These are phyloP conservation scores for Sporothrix humicola DNA, from an alignment of 2,329 filamentous ascomycete genomes.

Conservation along the genomic window DNA sequence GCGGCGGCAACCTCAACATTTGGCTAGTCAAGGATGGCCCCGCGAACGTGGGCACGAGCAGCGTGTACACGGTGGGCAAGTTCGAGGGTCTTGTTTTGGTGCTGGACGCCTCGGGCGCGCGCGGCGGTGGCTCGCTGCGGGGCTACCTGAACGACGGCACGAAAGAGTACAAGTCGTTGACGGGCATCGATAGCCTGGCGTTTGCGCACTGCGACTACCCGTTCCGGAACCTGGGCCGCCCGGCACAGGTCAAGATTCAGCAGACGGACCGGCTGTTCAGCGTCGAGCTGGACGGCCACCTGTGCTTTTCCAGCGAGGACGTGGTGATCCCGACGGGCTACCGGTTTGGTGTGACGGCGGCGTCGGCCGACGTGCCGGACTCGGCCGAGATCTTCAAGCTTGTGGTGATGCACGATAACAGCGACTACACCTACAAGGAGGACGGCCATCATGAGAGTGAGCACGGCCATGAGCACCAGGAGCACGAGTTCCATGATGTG, in stretches of 20 bases:
- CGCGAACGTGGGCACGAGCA: slow-evolving; percentile 69
- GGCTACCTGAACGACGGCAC: slow-evolving; percentile 93
- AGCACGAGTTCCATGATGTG: slow-evolving; percentile 34
- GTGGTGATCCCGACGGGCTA: slow-evolving; percentile 80
- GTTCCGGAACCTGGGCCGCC: slow-evolving; percentile 89
- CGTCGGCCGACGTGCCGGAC: slow-evolving; percentile 88
- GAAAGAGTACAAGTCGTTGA: slow-evolving; percentile 77
- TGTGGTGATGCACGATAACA: slow-evolving; percentile 66
- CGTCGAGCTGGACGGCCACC: slow-evolving; percentile 78
- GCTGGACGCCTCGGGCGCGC: slow-evolving; percentile 80
- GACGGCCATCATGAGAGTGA: slow-evolving; percentile 38
- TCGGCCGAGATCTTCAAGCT: slow-evolving; percentile 94
- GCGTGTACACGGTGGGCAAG: slow-evolving; percentile 80
- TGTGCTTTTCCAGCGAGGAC: slow-evolving; percentile 84
- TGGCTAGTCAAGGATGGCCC: slow-evolving; percentile 82
- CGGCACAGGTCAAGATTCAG: slow-evolving; percentile 76
- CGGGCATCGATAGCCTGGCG: slow-evolving; percentile 81
- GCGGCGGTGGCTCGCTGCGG: slow-evolving; percentile 74
- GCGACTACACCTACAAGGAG: slow-evolving; percentile 44
- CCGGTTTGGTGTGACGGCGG: slow-evolving; percentile 83
- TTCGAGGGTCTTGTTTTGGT: slow-evolving; percentile 93
- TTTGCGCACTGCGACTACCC: slow-evolving; percentile 91
- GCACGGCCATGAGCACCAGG: slow-evolving; percentile 33
- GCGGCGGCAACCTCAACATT: slow-evolving; percentile 87
- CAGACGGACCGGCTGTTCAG: slow-evolving; percentile 70